Percentiles rank a stretch among this genome's conserved stretches.
These are phyloP conservation scores for Lactuca saligna DNA, from an alignment of 129 eudicot species.

Conservation along the genomic window DNA sequence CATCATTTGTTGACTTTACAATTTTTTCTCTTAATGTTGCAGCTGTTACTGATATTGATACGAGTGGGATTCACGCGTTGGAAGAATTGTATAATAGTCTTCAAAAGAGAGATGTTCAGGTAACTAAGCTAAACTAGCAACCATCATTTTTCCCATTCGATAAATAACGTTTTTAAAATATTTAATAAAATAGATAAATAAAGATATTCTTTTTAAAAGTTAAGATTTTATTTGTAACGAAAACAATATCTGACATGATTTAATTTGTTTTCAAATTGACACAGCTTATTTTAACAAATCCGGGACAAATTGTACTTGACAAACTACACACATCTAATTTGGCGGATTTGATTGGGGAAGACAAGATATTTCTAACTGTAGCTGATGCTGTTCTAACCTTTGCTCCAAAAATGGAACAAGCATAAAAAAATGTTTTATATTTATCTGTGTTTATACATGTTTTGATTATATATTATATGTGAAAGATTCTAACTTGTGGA, in stretches of 20 bases:
- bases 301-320: constrained; percentile 66
- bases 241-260: no score
- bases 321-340: constrained; percentile 66
- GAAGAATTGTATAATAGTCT: constrained; percentile 61
- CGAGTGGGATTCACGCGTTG: constrained; percentile 85
- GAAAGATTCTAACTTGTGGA: constrained; percentile 1
- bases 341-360: constrained; percentile 56
- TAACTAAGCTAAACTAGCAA: constrained; percentile 6
- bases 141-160: no score
- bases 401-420: constrained; percentile 58
- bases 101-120: constrained; percentile 57
- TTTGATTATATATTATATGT: neutral
- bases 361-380: constrained; percentile 65
- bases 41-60: constrained; percentile 96
- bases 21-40: constrained; percentile 10
- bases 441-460: constrained; percentile 1
- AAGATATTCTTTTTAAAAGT: no score
- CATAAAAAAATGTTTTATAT: constrained; percentile 10
- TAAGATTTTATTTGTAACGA: no score
- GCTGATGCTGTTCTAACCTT: constrained; percentile 65
- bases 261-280: neutral
- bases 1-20: neutral
- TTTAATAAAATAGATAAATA: no score
- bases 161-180: no score
- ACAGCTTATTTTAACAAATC: constrained; percentile 81